These are phyloP conservation scores for Podospora didyma DNA, from an alignment of 495 filamentous ascomycete species.

Conservation along the genomic window DNA sequence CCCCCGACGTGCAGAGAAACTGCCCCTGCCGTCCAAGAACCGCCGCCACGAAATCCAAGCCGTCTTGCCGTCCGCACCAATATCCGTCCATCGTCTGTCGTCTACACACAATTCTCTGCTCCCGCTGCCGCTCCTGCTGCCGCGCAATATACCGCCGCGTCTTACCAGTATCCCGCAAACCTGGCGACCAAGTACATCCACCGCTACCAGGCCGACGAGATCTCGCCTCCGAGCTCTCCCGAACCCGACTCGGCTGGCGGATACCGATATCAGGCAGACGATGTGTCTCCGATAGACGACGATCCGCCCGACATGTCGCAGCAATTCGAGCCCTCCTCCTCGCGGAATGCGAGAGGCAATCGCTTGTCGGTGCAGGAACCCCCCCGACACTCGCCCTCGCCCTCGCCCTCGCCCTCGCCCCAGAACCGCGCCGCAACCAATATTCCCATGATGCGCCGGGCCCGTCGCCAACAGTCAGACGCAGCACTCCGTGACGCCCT, in stretches of 20 bases:
- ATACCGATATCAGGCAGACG: slow-evolving; percentile 32
- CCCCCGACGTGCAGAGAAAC: slow-evolving; percentile 20
- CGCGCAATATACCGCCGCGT: too few species aligned
- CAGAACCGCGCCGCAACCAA: slow-evolving; percentile 29
- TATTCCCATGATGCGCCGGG: slow-evolving; percentile 49
- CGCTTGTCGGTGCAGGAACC: slow-evolving; percentile 3
- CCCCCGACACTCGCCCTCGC: neutral
- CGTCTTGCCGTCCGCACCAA: slow-evolving; percentile 29
- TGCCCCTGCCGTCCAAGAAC: slow-evolving; percentile 29
- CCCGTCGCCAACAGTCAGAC: slow-evolving; percentile 40
- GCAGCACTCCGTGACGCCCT: slow-evolving; percentile 32
- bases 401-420: slow-evolving; percentile 11
- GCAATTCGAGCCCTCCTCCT: slow-evolving; percentile 12
- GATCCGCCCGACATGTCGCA: slow-evolving; percentile 31
- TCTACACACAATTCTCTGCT: slow-evolving; percentile 34
- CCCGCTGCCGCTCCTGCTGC: slow-evolving; percentile 19
- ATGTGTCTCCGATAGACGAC: slow-evolving; percentile 54
- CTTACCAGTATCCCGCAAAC: slow-evolving; percentile 31
- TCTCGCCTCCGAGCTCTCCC: slow-evolving; percentile 49
- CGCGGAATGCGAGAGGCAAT: slow-evolving; percentile 10
- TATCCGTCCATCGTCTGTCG: slow-evolving; percentile 35
- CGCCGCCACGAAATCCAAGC: slow-evolving; percentile 29
- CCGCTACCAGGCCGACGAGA: slow-evolving; percentile 31
- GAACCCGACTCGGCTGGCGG: slow-evolving; percentile 26
- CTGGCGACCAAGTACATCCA: slow-evolving; percentile 29